phyloP scores from a whole-genome alignment of 371 early-diverging fungal species.

The Lichtheimia ramosa region DNA sequence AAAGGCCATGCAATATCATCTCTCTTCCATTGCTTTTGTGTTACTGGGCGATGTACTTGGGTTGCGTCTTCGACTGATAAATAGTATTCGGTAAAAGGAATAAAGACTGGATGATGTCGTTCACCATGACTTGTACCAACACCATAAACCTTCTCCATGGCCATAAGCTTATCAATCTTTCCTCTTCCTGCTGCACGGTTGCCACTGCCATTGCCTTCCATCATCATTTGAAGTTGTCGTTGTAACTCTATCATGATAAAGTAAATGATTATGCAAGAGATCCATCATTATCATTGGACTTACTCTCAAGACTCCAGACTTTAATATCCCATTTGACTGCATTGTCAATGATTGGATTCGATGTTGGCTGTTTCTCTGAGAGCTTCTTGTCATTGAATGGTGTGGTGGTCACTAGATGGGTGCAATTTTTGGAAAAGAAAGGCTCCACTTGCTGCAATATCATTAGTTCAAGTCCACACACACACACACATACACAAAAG shows the following conservation, averaged over 20 bases:
- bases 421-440: slow-evolving; percentile 48
- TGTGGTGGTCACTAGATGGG: slow-evolving; percentile 42
- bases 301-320: slow-evolving; percentile 18
- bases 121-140: slow-evolving; percentile 22
- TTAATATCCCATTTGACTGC: slow-evolving; percentile 14
- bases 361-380: slow-evolving; percentile 17
- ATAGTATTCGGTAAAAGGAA: slow-evolving; percentile 36
- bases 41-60: slow-evolving; percentile 36
- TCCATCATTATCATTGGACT: not conserved
- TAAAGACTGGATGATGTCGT: slow-evolving; percentile 23
- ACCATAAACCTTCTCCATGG: slow-evolving; percentile 33
- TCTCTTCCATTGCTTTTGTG: slow-evolving; percentile 31
- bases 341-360: slow-evolving; percentile 15
- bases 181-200: slow-evolving; percentile 14
- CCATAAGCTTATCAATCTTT: slow-evolving; percentile 23
- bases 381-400: slow-evolving; percentile 16
- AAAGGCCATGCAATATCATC: slow-evolving; percentile 32
- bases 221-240: slow-evolving; percentile 9
- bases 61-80: slow-evolving; percentile 41
- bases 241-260: slow-evolving; percentile 4
- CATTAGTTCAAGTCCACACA: not conserved
- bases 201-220: slow-evolving; percentile 7
- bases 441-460: slow-evolving; percentile 26
- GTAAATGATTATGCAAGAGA: not conserved
- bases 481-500: not conserved